Percentiles rank a stretch among this genome's conserved stretches.
These are phyloP conservation scores for Xylariaceae sp. DNA, from an alignment of 2,329 filamentous ascomycete genomes.

Conservation along the genomic window DNA sequence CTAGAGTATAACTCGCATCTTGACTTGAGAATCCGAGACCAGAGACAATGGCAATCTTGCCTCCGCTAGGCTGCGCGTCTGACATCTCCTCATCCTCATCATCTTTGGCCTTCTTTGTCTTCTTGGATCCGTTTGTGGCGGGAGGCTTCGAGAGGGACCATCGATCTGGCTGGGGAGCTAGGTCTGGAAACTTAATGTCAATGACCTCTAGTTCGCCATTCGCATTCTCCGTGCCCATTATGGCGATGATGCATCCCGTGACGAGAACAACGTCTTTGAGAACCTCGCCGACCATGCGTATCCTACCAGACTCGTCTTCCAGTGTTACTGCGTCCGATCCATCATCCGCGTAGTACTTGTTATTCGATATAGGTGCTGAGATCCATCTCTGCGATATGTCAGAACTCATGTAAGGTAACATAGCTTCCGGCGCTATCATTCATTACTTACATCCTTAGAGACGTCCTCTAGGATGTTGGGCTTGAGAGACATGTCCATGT, in stretches of 20 bases:
- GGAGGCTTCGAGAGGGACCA: conserved; percentile 64
- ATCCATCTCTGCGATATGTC: conserved; percentile 69
- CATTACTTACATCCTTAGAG: conserved; percentile 70
- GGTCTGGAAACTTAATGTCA: conserved; percentile 82
- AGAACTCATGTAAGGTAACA: background rate
- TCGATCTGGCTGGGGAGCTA: conserved; percentile 75
- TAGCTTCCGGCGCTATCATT: background rate
- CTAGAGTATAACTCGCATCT: conserved; percentile 66
- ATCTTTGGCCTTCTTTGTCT: conserved; percentile 35
- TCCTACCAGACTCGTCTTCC: conserved; percentile 90
- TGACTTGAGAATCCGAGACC: conserved; percentile 79
- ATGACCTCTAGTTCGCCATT: conserved; percentile 91
- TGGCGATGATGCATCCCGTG: conserved; percentile 91
- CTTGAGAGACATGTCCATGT: conserved; percentile 96
- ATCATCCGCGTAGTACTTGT: conserved; percentile 69
- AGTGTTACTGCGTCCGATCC: conserved; percentile 70
- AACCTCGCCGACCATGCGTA: conserved; percentile 70
- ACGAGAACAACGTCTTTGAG: conserved; percentile 70
- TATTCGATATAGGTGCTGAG: conserved; percentile 69
- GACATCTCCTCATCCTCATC: conserved; percentile 57
- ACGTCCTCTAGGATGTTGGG: conserved; percentile 95
- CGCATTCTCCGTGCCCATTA: conserved; percentile 87
- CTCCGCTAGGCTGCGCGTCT: conserved; percentile 36
- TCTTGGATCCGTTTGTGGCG: conserved; percentile 21
- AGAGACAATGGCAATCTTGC: conserved; percentile 78